Evolutionary conservation across 306 rosid species (phyloP).

Genomic region (Benincasa hispida): DNA sequence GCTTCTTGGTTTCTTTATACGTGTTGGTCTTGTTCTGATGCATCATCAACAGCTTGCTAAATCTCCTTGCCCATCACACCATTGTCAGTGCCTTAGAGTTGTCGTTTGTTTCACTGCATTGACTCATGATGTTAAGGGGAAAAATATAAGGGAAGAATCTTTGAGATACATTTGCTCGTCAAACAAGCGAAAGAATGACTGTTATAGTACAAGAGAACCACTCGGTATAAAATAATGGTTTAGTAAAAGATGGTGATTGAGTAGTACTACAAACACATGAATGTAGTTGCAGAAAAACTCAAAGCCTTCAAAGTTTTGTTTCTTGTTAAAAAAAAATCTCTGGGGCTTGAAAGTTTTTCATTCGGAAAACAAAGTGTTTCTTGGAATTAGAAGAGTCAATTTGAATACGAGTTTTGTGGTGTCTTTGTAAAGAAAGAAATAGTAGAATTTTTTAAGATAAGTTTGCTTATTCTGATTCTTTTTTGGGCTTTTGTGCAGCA

Average conservation of each 20-base stretch:
- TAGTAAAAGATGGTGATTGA: not conserved
- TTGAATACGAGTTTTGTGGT: not conserved
- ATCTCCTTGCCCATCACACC: not conserved
- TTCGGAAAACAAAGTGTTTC: not conserved
- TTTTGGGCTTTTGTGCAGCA: too few relatives aligned
- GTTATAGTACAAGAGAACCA: not conserved
- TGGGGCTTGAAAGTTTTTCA: not conserved
- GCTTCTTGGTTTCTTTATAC: conserved; percentile 9
- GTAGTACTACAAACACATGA: not conserved
- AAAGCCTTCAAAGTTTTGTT: not conserved
- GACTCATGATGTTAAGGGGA: not conserved
- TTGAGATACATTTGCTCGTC: not conserved
- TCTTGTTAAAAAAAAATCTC: not conserved
- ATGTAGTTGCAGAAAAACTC: not conserved
- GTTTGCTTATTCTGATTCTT: too few relatives aligned
- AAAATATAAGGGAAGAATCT: not conserved
- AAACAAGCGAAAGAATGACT: not conserved
- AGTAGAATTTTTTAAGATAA: too few relatives aligned
- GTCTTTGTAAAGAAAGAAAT: too few relatives aligned
- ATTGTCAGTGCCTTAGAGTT: not conserved
- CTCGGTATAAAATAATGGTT: not conserved
- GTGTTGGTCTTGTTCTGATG: not conserved
- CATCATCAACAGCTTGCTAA: not conserved
- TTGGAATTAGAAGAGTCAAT: not conserved
- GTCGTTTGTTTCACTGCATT: not conserved